These are phyloP conservation scores for Ophiostoma australiae DNA, from an alignment of 2,329 filamentous ascomycete genomes.

Conservation along the genomic window DNA sequence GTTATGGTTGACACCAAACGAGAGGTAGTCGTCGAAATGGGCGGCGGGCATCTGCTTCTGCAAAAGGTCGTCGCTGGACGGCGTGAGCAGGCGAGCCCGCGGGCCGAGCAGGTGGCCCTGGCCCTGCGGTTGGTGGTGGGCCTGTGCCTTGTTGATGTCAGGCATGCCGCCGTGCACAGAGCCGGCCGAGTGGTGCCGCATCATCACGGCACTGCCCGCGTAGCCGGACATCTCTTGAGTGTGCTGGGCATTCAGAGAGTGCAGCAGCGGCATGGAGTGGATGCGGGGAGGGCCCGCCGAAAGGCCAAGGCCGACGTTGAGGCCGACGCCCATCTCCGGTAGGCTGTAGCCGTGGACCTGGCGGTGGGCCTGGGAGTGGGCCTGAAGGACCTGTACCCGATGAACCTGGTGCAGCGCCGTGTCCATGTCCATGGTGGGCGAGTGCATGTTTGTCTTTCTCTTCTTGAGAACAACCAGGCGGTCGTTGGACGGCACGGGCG, in stretches of 20 bases:
- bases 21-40: neutral
- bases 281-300: neutral
- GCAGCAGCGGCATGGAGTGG: slow-evolving; percentile 8
- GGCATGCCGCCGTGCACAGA: neutral
- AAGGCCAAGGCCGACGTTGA: neutral
- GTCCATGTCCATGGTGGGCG: neutral
- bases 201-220: neutral
- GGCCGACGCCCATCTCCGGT: neutral
- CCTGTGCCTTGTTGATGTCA: neutral
- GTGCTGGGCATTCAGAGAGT: neutral
- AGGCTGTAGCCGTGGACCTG: neutral
- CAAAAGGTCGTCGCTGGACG: neutral
- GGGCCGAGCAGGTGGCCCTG: neutral
- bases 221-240: neutral
- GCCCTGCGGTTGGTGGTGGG: neutral
- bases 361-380: neutral
- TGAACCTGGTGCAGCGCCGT: slow-evolving; percentile 3
- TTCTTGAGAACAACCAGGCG: neutral
- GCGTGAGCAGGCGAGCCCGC: neutral
- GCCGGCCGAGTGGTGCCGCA: slow-evolving; percentile 15
- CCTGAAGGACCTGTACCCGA: neutral
- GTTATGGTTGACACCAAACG: neutral
- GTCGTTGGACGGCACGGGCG: neutral
- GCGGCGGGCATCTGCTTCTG: neutral
- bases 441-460: neutral